These are phyloP conservation scores for Taiwanofungus camphoratus DNA, from an alignment of 1,284 basidiomycete genomes.

Conservation along the genomic window DNA sequence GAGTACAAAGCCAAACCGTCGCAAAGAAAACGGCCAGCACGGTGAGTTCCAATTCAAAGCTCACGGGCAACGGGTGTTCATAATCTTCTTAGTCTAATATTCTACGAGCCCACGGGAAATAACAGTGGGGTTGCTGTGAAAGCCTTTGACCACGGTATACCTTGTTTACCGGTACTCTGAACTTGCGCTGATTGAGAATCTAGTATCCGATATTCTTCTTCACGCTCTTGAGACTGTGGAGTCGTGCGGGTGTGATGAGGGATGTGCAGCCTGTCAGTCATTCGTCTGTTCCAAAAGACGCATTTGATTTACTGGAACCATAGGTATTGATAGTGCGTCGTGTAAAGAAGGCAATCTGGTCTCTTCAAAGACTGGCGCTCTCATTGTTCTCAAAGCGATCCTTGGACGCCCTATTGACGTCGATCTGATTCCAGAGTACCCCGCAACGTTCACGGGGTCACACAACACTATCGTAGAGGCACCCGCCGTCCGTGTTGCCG, in stretches of 20 bases:
- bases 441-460: conserved; percentile 17
- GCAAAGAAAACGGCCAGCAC: conserved; percentile 69
- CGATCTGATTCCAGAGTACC: conserved; percentile 31
- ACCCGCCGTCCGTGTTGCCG: conserved; percentile 37
- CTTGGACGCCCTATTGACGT: conserved; percentile 49
- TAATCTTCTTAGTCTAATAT: conserved; percentile 57
- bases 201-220: conserved; percentile 57
- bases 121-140: conserved; percentile 71
- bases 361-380: conserved; percentile 68
- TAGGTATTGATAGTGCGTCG: conserved; percentile 56
- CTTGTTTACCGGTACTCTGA: background rate
- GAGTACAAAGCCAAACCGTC: conserved; percentile 63
- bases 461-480: conserved; percentile 52
- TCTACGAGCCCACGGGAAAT: conserved; percentile 74
- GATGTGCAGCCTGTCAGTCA: conserved; percentile 68
- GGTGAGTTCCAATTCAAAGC: conserved; percentile 35
- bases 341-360: conserved; percentile 69
- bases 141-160: conserved; percentile 72
- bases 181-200: background rate
- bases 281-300: background rate
- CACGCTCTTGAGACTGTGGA: conserved; percentile 64
- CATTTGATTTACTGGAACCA: conserved; percentile 1
- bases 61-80: background rate
- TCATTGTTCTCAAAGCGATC: conserved; percentile 58
- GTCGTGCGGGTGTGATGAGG: conserved; percentile 62